Base-by-base conservation (phyloP, 2,329 filamentous ascomycete species). In the Sarocladium strictum region DNA sequence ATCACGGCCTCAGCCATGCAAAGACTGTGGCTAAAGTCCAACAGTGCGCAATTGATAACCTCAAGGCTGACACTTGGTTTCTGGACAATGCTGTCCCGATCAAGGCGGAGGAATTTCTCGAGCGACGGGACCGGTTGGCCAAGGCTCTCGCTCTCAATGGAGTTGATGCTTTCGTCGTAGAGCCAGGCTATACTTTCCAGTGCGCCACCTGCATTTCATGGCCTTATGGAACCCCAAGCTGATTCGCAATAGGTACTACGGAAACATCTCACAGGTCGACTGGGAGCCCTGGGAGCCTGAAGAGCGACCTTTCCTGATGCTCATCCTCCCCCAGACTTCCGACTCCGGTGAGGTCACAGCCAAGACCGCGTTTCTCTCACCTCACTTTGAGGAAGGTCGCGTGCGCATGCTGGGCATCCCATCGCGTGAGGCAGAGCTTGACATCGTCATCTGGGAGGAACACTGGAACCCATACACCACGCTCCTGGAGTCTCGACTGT, bases 251-350 rank as follows among this genome's bases (percentile, higher is more conserved):
- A 67, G 70, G 35, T 77, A 85, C 64, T 86, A 84, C 61, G 81
- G 74, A 47, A 85, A 86, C 60, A 72, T 81, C 40, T 83, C 79
- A 1, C 82, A 85, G 61, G 64, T 63, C 0, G 77, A 85, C 57
- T 85, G 82, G 83, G 81, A 86, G 58, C 76, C 78, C 0, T 85
- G 81, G 81, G 82, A 85, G 70, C 81, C 81, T 0, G 81, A 85
- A 60, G 81, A 85, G 61, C 74, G 81, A 1, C 83, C 83, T 0
- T 84, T 86, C 56, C 64, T 86, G 21, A 84, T 86, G 79, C 61
- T 85, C 17, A 72, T 86, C 11, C 67, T 78, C 33, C 82, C 83
- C 0, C 58, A 68, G 32, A 63, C 65, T n/a, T 58, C 63, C 1
- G 53, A 61, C 1, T 65, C 69, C 7, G 78, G 76, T 5, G 58